A percentile compares a stretch with the other conserved stretches of the same genome.
phyloP scores from a whole-genome alignment of 2,329 filamentous ascomycete genomes.

The Epichloe typhina region DNA sequence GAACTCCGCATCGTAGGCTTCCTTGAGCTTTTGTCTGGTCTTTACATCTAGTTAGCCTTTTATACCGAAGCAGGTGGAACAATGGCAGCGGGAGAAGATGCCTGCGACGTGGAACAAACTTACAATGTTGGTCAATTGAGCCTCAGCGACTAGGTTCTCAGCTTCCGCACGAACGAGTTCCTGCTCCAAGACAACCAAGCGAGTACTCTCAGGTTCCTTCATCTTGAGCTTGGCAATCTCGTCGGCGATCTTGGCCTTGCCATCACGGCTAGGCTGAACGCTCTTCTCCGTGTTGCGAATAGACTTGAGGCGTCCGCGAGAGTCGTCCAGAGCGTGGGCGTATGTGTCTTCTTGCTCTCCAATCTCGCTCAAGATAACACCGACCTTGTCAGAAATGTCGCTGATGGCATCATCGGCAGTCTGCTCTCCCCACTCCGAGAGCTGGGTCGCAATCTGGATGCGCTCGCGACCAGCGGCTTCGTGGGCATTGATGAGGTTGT shows the following conservation, averaged over 20 bases:
- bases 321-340: conserved; percentile 77
- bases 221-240: conserved; percentile 86
- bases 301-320: conserved; percentile 68
- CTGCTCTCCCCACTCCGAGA: conserved; percentile 92
- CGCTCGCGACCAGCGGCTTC: conserved; percentile 78
- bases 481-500: conserved; percentile 73
- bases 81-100: background rate
- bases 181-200: conserved; percentile 78
- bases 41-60: conserved; percentile 53
- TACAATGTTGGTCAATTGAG: conserved; percentile 89
- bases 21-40: conserved; percentile 93
- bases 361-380: conserved; percentile 81
- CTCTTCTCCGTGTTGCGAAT: conserved; percentile 93
- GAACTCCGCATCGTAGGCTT: conserved; percentile 82
- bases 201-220: conserved; percentile 78
- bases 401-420: conserved; percentile 77
- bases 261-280: conserved; percentile 82
- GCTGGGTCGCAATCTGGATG: conserved; percentile 70
- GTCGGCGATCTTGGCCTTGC: conserved; percentile 77
- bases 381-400: conserved; percentile 91
- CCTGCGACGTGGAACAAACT: conserved; percentile 19
- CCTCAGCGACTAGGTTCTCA: conserved; percentile 90
- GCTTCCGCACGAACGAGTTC: conserved; percentile 93
- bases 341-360: conserved; percentile 88
- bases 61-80: background rate